Percentiles rank a stretch among this genome's conserved stretches.
Evolutionary conservation across 2,329 filamentous ascomycete species (phyloP).

Genomic region (Amauroascus niger): DNA sequence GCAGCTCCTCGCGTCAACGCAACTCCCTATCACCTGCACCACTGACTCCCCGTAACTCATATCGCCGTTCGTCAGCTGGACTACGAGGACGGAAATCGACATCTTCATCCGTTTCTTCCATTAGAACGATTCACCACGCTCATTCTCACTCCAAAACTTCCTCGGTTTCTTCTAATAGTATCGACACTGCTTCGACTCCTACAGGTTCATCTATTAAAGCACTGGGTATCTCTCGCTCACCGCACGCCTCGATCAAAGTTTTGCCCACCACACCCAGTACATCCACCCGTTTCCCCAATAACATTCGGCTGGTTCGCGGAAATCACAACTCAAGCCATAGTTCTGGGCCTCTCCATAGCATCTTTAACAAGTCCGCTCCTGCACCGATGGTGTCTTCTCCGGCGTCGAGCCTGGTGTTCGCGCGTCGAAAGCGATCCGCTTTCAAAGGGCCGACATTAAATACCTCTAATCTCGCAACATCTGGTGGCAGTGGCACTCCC

Average conservation of each 20-base stretch:
- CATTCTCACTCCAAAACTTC: constrained; percentile 90
- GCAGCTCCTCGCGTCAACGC: constrained; percentile 39
- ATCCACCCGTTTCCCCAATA: constrained; percentile 65
- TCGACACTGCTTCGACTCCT: constrained; percentile 58
- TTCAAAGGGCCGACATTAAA: constrained; percentile 40
- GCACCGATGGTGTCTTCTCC: constrained; percentile 32
- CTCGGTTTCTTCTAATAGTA: constrained; percentile 74
- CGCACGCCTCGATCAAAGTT: constrained; percentile 89
- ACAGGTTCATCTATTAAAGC: constrained; percentile 50
- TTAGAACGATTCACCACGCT: constrained; percentile 81
- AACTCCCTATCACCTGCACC: constrained; percentile 80
- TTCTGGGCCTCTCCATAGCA: constrained; percentile 24
- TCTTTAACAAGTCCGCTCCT: constrained; percentile 33
- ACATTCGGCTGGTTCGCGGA: constrained; percentile 69
- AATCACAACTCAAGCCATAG: constrained; percentile 23
- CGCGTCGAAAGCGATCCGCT: constrained; percentile 37
- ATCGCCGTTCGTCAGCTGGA: constrained; percentile 71
- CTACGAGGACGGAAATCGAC: constrained; percentile 89
- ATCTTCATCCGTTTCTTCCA: constrained; percentile 85
- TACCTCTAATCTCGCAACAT: constrained; percentile 28
- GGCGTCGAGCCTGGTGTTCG: constrained; percentile 38
- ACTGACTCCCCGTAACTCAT: constrained; percentile 75
- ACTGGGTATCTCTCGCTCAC: constrained; percentile 52
- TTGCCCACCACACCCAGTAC: constrained; percentile 75
- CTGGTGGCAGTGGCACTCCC: constrained; percentile 28